phyloP scores from a whole-genome alignment of 345 rosid species.

The Boechera divaricarpa region DNA sequence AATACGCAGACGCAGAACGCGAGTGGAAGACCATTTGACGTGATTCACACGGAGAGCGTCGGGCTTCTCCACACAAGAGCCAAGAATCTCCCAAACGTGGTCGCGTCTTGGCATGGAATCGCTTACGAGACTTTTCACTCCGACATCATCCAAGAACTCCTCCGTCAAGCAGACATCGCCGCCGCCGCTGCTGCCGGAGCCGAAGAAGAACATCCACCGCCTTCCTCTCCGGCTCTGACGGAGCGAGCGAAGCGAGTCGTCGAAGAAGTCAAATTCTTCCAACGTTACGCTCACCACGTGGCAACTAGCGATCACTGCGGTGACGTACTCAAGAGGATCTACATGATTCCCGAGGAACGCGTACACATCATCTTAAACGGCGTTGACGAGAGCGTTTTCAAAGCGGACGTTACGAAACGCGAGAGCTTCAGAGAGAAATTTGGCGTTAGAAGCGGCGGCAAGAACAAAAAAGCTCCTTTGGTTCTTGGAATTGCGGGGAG shows the following conservation, averaged over 20 bases:
- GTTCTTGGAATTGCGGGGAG: conserved; percentile 90
- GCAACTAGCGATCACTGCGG: conserved; percentile 96
- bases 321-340: conserved; percentile 80
- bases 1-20: conserved; percentile 57
- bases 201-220: conserved; percentile 53
- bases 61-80: conserved; percentile 89
- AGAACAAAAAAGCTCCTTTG: conserved; percentile 39
- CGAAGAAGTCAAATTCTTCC: conserved; percentile 88
- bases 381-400: conserved; percentile 72
- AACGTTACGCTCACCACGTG: conserved; percentile 81
- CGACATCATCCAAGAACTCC: conserved; percentile 83
- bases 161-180: conserved; percentile 47
- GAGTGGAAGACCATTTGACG: conserved; percentile 76
- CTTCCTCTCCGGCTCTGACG: conserved; percentile 54
- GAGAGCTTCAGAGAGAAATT: conserved; percentile 55
- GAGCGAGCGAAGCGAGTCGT: conserved; percentile 70
- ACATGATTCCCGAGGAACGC: conserved; percentile 93
- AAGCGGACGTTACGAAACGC: conserved; percentile 59
- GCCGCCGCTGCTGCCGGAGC: not conserved
- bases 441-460: conserved; percentile 51
- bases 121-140: conserved; percentile 92
- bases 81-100: conserved; percentile 60
- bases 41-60: conserved; percentile 85
- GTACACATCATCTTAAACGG: conserved; percentile 92
- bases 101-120: conserved; percentile 90